These are phyloP conservation scores for Gryganskiella cystojenkinii DNA, from an alignment of 192 early-diverging fungal species.

Conservation along the genomic window DNA sequence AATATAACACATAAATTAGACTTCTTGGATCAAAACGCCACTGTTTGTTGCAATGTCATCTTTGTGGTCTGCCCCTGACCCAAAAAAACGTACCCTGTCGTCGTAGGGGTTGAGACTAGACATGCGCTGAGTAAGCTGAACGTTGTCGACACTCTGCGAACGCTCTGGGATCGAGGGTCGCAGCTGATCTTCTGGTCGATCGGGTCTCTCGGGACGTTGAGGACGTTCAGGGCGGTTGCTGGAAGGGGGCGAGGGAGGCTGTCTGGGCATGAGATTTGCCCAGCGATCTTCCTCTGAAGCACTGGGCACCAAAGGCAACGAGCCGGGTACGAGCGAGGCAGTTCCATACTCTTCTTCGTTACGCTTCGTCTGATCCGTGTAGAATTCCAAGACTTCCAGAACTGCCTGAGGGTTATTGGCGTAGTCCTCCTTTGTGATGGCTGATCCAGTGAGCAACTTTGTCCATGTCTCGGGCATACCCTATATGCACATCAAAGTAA, in stretches of 20 bases:
- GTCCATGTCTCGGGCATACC: conserved; percentile 98
- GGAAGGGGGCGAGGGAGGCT: conserved; percentile 26
- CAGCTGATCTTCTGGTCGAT: conserved; percentile 48
- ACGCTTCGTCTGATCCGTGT: conserved; percentile 86
- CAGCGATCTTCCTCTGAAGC: conserved; percentile 60
- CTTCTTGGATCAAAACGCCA: too few species aligned
- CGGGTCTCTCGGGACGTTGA: conserved; percentile 50
- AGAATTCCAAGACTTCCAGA: conserved; percentile 97
- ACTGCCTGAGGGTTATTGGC: conserved; percentile 98
- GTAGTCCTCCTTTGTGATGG: conserved; percentile 97
- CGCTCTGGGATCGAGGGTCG: conserved; percentile 51
- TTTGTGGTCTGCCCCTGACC: too few species aligned
- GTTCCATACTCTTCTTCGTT: conserved; percentile 64
- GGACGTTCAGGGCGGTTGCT: conserved; percentile 35
- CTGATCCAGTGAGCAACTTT: conserved; percentile 89
- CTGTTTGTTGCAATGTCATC: too few species aligned
- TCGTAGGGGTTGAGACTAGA: conserved; percentile 42
- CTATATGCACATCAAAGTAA: conserved; percentile 36
- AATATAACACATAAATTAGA: not conserved
- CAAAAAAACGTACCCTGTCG: conserved; percentile 36
- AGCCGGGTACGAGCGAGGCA: not conserved
- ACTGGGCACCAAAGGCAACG: conserved; percentile 24
- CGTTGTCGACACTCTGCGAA: conserved; percentile 45
- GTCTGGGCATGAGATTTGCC: conserved; percentile 61
- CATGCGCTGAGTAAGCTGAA: conserved; percentile 39